Evolutionary conservation across 371 early-diverging fungal genomes (phyloP), one percentile per base, ranked within the genome.

Genomic region (Mucor saturninus): DNA sequence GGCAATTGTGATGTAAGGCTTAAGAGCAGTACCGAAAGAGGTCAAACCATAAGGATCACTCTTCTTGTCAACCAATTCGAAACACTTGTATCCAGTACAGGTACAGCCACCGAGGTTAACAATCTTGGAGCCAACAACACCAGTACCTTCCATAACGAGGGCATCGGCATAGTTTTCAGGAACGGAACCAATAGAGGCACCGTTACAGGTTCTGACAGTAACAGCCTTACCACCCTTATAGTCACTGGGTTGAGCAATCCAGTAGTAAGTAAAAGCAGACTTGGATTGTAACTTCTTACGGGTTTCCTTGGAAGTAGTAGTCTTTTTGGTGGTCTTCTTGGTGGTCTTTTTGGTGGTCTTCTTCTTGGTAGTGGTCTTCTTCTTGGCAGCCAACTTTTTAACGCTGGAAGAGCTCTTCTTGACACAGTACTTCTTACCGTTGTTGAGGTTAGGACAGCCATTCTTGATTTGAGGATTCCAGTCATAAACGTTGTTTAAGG

Each of bases 131-230:
- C 74, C 73, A 37, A 81, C 73, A 29, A 78, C 66, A 56, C 81
- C 81, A 50, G 81, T 76, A 49, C 81, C 81, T 71, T 81, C 81
- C 81, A 81, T 76, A 53, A 76, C 78, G 37, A 81, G 68, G 29
- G 76, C 76, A 68, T 81, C 76, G 28, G 79, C 81, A 54, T 78
- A 81, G 43, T 69, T 67, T 49, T 71, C 69, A 58, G 62, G 59
- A 51, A 81, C 78, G 52, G 69, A 72, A 50, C 68, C 81, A 61
- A 81, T 76, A 49, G 73, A 66, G 28, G 76, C 69, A 37, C 81
- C 81, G 50, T 59, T 30, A 49, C 81, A 81, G 37, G 81, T 78
- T 71, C 76, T 78, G 67, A 81, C 71, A 43, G 71, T 28, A 26
- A 76, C 76, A 48, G 40, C 54, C 57, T 70, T 69, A 28, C 76